Conservation (phyloP, 345 rosid species). For the Citropsis articulata region DNA sequence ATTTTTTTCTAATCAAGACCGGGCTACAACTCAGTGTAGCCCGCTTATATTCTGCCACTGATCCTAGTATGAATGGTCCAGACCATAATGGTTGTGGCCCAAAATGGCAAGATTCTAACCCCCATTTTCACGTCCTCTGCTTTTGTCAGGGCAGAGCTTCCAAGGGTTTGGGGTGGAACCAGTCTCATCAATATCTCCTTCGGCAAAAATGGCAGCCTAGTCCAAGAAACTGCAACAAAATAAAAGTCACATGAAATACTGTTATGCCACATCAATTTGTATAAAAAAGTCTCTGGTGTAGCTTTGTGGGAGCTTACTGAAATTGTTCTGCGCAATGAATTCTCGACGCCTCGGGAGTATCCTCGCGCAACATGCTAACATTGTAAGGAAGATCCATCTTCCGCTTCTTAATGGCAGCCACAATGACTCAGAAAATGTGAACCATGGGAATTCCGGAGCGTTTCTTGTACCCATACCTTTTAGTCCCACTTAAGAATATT, state of each 20-base stretch:
- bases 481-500: conserved; percentile 43
- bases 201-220: conserved; percentile 51
- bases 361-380: conserved; percentile 36
- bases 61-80: conserved; percentile 62
- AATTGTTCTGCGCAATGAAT: conserved; percentile 44
- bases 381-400: conserved; percentile 30
- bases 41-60: conserved; percentile 56
- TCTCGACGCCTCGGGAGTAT: conserved; percentile 36
- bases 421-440: conserved; percentile 48
- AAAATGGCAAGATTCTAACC: conserved; percentile 48
- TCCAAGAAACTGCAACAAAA: conserved; percentile 41
- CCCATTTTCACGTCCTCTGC: conserved; percentile 68
- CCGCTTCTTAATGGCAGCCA: conserved; percentile 42
- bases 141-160: conserved; percentile 54
- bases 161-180: conserved; percentile 42
- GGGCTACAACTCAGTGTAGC: conserved; percentile 55
- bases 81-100: conserved; percentile 66
- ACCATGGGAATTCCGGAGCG: conserved; percentile 54
- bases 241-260: neutral
- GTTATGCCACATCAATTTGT: no score
- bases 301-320: conserved; percentile 20
- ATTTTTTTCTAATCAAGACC: no score
- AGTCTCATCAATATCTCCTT: conserved; percentile 34
- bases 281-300: no score
- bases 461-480: conserved; percentile 51